A percentile compares a stretch with the other conserved stretches of the same genome.
Conservation (phyloP, 805 yeast species). For the Yarrowia phangngaensis region DNA sequence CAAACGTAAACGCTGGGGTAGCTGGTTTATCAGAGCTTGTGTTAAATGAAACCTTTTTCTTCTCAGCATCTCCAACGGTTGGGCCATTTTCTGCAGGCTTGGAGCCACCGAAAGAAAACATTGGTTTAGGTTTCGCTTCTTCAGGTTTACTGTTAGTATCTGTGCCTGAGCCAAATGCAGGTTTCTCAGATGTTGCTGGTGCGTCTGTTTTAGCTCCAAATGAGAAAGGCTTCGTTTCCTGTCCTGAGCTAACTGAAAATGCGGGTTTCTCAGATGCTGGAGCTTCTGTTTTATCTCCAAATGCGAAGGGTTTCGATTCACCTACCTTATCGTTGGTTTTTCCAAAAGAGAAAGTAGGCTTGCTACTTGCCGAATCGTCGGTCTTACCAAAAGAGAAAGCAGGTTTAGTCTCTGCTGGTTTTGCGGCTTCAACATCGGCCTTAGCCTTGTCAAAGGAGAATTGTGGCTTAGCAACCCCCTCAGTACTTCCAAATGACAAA, state of each 20-base stretch:
- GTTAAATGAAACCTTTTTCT: neutral
- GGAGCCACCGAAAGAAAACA: conserved; percentile 3
- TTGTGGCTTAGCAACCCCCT: neutral
- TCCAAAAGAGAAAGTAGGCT: conserved; percentile 29
- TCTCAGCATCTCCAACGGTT: neutral
- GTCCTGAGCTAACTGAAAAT: neutral
- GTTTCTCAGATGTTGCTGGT: neutral
- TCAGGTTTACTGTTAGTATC: neutral
- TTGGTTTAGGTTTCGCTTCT: neutral
- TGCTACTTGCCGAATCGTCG: conserved; percentile 12
- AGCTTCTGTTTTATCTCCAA: conserved; percentile 20
- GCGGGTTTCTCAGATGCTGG: neutral
- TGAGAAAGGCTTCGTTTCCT: neutral
- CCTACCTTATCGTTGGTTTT: conserved; percentile 1
- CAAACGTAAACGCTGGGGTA: conserved; percentile 4
- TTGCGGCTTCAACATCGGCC: neutral
- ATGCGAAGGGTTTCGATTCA: conserved; percentile 19
- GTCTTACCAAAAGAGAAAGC: conserved; percentile 28
- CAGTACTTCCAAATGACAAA: neutral
- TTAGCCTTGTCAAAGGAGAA: neutral
- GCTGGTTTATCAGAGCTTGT: neutral
- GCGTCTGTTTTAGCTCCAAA: neutral
- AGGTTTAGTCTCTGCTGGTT: conserved; percentile 6
- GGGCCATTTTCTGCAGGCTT: too few relatives aligned
- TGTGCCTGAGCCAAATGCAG: neutral